A percentile compares a stretch with the other conserved stretches of the same genome.
Conservation (phyloP, 352 stramenopile species). For the Pythium myriotylum region DNA sequence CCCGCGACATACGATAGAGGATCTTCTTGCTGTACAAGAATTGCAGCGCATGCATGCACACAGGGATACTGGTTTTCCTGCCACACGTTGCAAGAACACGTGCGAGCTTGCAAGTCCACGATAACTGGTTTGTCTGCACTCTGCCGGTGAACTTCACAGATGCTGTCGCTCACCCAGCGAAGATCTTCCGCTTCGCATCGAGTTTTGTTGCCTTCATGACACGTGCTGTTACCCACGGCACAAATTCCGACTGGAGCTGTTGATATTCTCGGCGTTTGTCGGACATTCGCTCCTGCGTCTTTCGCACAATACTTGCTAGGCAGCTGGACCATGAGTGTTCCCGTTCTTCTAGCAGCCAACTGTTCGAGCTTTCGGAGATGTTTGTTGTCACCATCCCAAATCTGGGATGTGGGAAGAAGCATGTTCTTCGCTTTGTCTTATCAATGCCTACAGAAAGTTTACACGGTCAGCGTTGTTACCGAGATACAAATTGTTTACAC, state of each 20-base stretch:
- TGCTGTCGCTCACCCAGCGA: slow-evolving; percentile 3
- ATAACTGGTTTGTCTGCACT: slow-evolving; percentile 1
- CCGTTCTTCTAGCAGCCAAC: slow-evolving; percentile 14
- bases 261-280: slow-evolving; percentile 7
- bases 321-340: slow-evolving; percentile 22
- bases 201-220: slow-evolving; percentile 1
- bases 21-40: slow-evolving; percentile 3
- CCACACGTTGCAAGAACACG: slow-evolving; percentile 18
- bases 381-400: slow-evolving; percentile 21
- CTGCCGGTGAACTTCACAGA: slow-evolving; percentile 10
- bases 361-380: slow-evolving; percentile 23
- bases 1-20: slow-evolving; percentile 11
- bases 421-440: slow-evolving; percentile 5
- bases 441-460: slow-evolving; percentile 2
- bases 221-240: slow-evolving; percentile 10
- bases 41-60: slow-evolving; percentile 20
- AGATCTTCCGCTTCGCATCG: too few relatives aligned
- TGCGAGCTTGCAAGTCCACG: not conserved
- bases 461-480: too few relatives aligned
- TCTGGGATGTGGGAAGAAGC: slow-evolving; percentile 9
- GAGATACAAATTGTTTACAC: too few relatives aligned
- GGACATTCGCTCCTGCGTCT: slow-evolving; percentile 17
- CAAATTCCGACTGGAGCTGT: not conserved
- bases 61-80: slow-evolving; percentile 25
- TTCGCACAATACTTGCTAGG: slow-evolving; percentile 13